These are phyloP conservation scores for Chaetomiaceae sp. DNA, from an alignment of 2,329 filamentous ascomycete species.

Conservation along the genomic window DNA sequence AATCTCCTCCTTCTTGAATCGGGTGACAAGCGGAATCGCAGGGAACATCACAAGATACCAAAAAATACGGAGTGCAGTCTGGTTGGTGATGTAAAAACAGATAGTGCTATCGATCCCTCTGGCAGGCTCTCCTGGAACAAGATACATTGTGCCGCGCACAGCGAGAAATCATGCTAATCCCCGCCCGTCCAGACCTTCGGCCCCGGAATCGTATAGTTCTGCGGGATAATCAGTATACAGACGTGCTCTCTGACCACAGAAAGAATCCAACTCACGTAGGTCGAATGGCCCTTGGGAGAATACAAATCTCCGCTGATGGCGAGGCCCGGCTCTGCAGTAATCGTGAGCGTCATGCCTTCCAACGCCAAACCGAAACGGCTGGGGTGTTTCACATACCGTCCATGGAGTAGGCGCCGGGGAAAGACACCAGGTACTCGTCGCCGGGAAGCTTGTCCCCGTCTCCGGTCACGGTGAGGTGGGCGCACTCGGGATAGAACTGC, in stretches of 20 bases:
- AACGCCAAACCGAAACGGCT: neutral
- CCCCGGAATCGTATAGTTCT: constrained; percentile 8
- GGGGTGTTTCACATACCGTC: neutral
- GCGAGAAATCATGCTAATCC: neutral
- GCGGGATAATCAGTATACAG: neutral
- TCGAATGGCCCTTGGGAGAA: neutral
- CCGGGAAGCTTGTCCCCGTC: neutral
- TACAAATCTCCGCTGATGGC: constrained; percentile 2
- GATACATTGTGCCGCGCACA: no score
- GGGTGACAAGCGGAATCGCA: no score
- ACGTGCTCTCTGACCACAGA: neutral
- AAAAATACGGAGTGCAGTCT: no score
- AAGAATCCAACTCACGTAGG: neutral
- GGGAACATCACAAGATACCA: no score
- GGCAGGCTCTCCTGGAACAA: no score
- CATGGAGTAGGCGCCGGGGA: constrained; percentile 1
- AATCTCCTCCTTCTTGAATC: no score
- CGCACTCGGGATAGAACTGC: constrained; percentile 8
- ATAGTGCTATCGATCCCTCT: neutral
- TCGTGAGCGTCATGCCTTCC: neutral
- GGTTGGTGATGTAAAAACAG: no score
- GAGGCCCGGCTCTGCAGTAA: neutral
- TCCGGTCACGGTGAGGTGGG: constrained; percentile 1
- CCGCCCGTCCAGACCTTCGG: constrained; percentile 1
- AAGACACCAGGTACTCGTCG: constrained; percentile 3